Evolutionary conservation across 768 basidiomycete genomes (phyloP).

Genomic region (Obba rivulosa): DNA sequence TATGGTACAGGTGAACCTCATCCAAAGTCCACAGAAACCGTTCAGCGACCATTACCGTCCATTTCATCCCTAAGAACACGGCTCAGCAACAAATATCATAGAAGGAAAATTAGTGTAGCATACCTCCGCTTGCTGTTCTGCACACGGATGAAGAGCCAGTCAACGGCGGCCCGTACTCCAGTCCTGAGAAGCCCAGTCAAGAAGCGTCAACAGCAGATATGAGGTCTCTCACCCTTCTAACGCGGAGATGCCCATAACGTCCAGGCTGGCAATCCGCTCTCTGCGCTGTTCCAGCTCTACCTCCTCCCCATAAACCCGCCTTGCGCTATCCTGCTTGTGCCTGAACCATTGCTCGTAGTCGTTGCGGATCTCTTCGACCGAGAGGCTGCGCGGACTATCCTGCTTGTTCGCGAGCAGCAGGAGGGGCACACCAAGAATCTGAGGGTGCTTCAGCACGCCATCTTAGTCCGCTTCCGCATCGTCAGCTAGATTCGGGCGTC

Average conservation of each 20-base stretch:
- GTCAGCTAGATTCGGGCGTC: constrained; percentile 5
- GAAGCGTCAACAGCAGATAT: too few relatives aligned
- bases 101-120: too few relatives aligned
- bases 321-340: constrained; percentile 62
- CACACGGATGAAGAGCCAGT: constrained; percentile 92
- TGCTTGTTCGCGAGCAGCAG: constrained; percentile 96
- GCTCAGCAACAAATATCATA: too few relatives aligned
- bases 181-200: constrained; percentile 44
- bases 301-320: constrained; percentile 39
- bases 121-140: constrained; percentile 80
- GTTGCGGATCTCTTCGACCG: constrained; percentile 86
- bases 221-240: constrained; percentile 74
- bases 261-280: constrained; percentile 43
- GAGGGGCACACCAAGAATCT: constrained; percentile 85
- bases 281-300: constrained; percentile 23
- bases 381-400: constrained; percentile 73
- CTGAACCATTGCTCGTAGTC: constrained; percentile 87
- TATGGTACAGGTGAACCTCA: too few relatives aligned
- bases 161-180: constrained; percentile 62
- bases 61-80: constrained; percentile 8
- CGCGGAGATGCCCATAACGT: constrained; percentile 83
- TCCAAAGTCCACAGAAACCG: not conserved
- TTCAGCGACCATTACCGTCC: not conserved
- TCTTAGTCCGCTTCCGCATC: constrained; percentile 42
- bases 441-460: constrained; percentile 80